These are phyloP conservation scores for Leccinum pachyderme DNA, from an alignment of 1,284 basidiomycete genomes.

Conservation along the genomic window DNA sequence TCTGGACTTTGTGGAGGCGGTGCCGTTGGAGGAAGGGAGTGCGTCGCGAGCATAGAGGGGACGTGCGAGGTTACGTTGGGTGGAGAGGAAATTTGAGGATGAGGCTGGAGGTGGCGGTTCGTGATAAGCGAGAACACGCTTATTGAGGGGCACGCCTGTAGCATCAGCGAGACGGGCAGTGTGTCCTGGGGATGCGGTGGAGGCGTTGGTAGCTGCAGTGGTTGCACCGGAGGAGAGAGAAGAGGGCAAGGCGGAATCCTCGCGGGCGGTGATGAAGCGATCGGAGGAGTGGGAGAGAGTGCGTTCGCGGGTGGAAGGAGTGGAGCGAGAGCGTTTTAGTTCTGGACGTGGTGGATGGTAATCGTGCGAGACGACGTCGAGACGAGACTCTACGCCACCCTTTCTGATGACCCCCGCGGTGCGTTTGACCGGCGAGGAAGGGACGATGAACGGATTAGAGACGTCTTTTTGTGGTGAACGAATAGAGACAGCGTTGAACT, in stretches of 20 bases:
- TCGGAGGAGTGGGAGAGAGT: conserved; percentile 42
- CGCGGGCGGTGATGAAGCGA: conserved; percentile 71
- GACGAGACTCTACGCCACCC: conserved; percentile 71
- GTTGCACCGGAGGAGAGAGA: conserved; percentile 50
- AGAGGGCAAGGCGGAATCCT: conserved; percentile 56
- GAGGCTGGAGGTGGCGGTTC: conserved; percentile 71
- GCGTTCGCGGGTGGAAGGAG: conserved; percentile 47
- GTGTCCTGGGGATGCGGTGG: conserved; percentile 58
- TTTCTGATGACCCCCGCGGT: conserved; percentile 66
- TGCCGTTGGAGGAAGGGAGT: conserved; percentile 58
- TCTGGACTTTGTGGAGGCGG: conserved; percentile 64
- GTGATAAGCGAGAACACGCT: conserved; percentile 75
- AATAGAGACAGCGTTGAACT: conserved; percentile 53
- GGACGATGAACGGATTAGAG: conserved; percentile 61
- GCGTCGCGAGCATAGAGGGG: conserved; percentile 71
- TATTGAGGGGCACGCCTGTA: conserved; percentile 68
- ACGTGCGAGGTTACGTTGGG: conserved; percentile 70
- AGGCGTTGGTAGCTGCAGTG: conserved; percentile 34
- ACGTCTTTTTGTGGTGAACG: conserved; percentile 48
- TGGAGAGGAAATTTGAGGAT: conserved; percentile 63
- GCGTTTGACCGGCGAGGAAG: conserved; percentile 65
- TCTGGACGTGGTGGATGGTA: conserved; percentile 57
- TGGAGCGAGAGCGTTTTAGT: conserved; percentile 70
- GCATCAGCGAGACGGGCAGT: conserved; percentile 73
- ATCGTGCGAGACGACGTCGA: conserved; percentile 68